Evolutionary conservation across 345 rosid species (phyloP).

Genomic region (Citrus unshiu): DNA sequence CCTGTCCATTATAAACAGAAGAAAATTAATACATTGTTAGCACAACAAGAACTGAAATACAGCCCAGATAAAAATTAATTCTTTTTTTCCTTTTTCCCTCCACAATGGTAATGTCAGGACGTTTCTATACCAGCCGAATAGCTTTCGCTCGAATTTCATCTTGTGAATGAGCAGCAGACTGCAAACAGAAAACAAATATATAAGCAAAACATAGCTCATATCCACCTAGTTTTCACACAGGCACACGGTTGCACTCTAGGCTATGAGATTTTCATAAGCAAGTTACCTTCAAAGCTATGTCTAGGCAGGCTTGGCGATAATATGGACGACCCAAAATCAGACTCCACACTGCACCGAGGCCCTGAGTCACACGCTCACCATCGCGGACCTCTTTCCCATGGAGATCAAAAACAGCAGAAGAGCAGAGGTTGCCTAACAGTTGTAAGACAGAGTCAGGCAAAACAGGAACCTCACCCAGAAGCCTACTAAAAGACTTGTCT

Average conservation of each 20-base stretch:
- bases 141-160: constrained; percentile 91
- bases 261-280: constrained; percentile 4
- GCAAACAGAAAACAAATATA: constrained; percentile 31
- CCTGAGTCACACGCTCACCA: constrained; percentile 91
- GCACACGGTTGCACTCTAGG: not conserved
- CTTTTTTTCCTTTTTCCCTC: not conserved
- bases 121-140: constrained; percentile 73
- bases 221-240: not conserved
- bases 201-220: constrained; percentile 18
- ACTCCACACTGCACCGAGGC: constrained; percentile 97
- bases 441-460: constrained; percentile 72
- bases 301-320: constrained; percentile 76
- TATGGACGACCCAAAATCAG: constrained; percentile 88
- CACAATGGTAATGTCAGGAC: not conserved
- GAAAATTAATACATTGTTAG: not conserved
- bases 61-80: not conserved
- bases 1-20: constrained; percentile 46
- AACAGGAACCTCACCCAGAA: constrained; percentile 88
- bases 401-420: constrained; percentile 51
- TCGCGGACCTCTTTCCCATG: constrained; percentile 61
- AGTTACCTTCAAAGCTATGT: constrained; percentile 78
- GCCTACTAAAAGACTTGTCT: constrained; percentile 90
- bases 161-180: constrained; percentile 94
- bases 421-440: constrained; percentile 78
- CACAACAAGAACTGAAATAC: constrained; percentile 5